phyloP scores from a whole-genome alignment of 2,329 filamentous ascomycete genomes.

The Thermothelomyces thermophilus region DNA sequence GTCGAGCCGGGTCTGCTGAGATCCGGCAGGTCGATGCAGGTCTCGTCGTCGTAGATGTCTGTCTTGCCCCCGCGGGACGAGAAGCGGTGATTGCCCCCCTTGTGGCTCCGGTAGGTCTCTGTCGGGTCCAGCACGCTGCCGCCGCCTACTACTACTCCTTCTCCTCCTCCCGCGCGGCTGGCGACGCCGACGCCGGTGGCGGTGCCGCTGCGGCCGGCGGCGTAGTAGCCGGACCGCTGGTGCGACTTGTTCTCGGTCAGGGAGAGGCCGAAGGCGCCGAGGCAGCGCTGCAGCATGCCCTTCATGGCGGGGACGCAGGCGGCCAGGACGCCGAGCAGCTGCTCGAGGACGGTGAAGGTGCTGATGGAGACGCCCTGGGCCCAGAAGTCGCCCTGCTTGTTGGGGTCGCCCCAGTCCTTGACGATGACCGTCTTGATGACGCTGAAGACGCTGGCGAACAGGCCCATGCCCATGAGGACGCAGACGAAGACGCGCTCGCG shows the following conservation, averaged over 20 bases:
- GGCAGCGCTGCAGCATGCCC: conserved; percentile 18
- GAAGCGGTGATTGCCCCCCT: neutral
- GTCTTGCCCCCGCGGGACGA: conserved; percentile 4
- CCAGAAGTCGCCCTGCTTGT: conserved; percentile 11
- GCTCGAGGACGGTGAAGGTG: conserved; percentile 22
- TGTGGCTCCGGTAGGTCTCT: conserved; percentile 2
- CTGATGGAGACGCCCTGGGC: conserved; percentile 19
- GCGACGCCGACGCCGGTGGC: too few species aligned
- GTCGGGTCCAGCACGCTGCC: neutral
- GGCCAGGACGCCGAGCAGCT: conserved; percentile 20
- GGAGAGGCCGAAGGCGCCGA: conserved; percentile 19
- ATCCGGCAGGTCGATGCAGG: conserved; percentile 15
- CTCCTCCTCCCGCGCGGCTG: neutral
- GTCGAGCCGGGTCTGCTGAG: conserved; percentile 10
- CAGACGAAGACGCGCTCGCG: conserved; percentile 23
- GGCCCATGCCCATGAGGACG: conserved; percentile 24
- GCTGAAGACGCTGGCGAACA: conserved; percentile 19
- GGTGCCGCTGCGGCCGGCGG: neutral
- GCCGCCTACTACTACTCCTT: neutral
- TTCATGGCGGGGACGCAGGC: conserved; percentile 24
- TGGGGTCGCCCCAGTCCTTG: conserved; percentile 15
- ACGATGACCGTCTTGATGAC: conserved; percentile 22
- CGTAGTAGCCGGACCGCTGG: conserved; percentile 14
- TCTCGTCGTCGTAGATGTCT: conserved; percentile 17
- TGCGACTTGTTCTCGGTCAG: conserved; percentile 13